Evolutionary conservation across 805 yeast genomes (phyloP).

Genomic region (Scheffersomyces ergatensis): DNA sequence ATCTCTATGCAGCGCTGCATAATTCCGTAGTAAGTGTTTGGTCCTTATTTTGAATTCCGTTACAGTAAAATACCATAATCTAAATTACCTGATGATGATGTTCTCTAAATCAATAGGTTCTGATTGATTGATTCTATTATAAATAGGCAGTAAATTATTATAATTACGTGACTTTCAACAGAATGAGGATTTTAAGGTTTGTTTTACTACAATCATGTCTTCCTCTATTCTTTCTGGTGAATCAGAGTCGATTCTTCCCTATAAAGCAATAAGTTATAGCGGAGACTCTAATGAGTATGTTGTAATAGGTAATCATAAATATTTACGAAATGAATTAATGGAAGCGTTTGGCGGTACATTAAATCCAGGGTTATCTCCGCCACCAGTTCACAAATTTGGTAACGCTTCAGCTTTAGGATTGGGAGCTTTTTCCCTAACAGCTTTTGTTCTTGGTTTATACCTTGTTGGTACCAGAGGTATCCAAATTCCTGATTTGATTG

Average conservation of each 20-base stretch:
- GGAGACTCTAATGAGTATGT: slow-evolving; percentile 37
- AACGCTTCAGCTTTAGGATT: slow-evolving; percentile 70
- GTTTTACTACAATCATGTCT: neutral
- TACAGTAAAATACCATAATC: no score
- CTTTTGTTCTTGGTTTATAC: slow-evolving; percentile 57
- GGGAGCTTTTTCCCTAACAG: slow-evolving; percentile 60
- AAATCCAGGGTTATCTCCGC: slow-evolving; percentile 32
- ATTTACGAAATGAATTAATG: slow-evolving; percentile 38
- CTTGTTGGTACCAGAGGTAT: slow-evolving; percentile 60
- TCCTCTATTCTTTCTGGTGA: neutral
- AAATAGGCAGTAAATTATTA: no score
- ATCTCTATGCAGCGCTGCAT: neutral
- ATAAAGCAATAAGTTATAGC: slow-evolving; percentile 18
- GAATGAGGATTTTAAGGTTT: neutral
- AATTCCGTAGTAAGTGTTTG: neutral
- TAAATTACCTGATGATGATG: no score
- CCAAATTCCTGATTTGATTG: slow-evolving; percentile 49
- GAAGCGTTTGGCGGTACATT: slow-evolving; percentile 38
- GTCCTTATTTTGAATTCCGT: neutral
- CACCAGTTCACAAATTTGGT: slow-evolving; percentile 57
- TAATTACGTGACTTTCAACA: no score
- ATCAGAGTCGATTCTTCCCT: slow-evolving; percentile 8
- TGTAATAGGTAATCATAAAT: slow-evolving; percentile 31
- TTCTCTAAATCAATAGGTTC: neutral
- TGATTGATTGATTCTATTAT: neutral